phyloP scores from a whole-genome alignment of 768 basidiomycete species.

The Leccinum olivaceopallidum region DNA sequence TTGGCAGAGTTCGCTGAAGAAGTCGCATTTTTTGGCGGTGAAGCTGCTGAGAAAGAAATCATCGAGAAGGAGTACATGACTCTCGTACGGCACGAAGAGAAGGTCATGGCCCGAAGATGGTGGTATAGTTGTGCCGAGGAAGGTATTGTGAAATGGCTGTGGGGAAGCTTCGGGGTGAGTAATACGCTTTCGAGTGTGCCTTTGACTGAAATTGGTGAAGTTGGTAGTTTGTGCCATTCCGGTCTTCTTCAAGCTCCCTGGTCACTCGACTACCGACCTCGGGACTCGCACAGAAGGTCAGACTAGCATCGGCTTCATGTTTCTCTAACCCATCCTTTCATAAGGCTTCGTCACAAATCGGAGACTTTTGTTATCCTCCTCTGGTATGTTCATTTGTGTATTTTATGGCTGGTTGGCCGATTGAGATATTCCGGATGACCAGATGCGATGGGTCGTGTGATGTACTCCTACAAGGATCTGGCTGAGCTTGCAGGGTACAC shows the following conservation, averaged over 20 bases:
- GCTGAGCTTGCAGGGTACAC: conserved; percentile 97
- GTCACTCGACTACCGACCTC: conserved; percentile 63
- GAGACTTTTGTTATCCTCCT: conserved; percentile 82
- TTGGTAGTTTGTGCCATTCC: conserved; percentile 90
- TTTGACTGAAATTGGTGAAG: conserved; percentile 37
- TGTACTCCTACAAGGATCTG: conserved; percentile 98
- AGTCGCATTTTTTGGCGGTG: conserved; percentile 85
- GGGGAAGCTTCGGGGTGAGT: conserved; percentile 92
- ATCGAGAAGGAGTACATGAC: conserved; percentile 87
- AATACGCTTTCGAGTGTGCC: not conserved
- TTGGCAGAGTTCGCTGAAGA: conserved; percentile 89
- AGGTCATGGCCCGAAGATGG: conserved; percentile 76
- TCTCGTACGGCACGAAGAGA: conserved; percentile 82
- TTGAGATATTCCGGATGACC: conserved; percentile 6
- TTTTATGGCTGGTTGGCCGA: conserved; percentile 2
- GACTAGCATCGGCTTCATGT: not conserved
- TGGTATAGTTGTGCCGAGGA: conserved; percentile 94
- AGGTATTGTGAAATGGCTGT: conserved; percentile 94
- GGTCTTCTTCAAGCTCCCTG: conserved; percentile 87
- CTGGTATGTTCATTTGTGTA: conserved; percentile 46
- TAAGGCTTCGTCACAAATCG: conserved; percentile 97
- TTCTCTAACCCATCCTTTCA: not conserved
- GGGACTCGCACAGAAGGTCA: conserved; percentile 88
- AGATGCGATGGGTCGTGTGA: conserved; percentile 94
- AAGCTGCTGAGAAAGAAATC: conserved; percentile 87